Evolutionary conservation across 805 yeast genomes (phyloP).

Genomic region (Pichia paraexigua): DNA sequence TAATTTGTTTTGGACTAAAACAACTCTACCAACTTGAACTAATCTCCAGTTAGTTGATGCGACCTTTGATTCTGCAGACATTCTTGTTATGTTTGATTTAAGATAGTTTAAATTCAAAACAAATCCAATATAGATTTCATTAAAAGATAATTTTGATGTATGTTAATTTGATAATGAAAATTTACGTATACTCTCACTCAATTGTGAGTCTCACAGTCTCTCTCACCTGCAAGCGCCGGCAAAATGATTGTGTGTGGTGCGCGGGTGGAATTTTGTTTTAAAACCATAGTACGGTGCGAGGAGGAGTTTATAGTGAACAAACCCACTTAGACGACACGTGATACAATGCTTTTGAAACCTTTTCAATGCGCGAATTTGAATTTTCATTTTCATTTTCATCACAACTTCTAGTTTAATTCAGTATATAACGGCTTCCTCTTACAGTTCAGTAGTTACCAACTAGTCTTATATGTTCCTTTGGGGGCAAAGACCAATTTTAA

Average conservation of each 20-base stretch:
- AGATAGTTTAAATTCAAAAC: neutral
- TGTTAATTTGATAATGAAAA: neutral
- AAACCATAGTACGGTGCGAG: neutral
- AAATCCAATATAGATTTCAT: neutral
- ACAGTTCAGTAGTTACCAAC: too few species aligned
- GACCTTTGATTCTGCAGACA: conserved; percentile 52
- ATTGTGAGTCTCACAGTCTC: neutral
- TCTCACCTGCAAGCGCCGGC: neutral
- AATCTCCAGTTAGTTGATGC: conserved; percentile 98
- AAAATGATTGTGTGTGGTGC: neutral
- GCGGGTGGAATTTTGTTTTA: neutral
- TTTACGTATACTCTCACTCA: neutral
- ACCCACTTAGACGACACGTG: neutral
- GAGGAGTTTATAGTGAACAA: too few species aligned
- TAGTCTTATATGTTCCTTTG: too few species aligned
- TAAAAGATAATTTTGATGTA: neutral
- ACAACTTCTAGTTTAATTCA: too few species aligned
- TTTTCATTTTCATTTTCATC: too few species aligned
- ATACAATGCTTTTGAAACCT: neutral
- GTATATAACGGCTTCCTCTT: too few species aligned
- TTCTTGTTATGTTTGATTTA: conserved; percentile 23
- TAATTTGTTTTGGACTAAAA: conserved; percentile 84
- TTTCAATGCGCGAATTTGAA: neutral
- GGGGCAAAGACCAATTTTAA: neutral
- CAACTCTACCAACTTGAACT: conserved; percentile 99